Conservation (phyloP, 1,284 basidiomycete genomes). For the Rhodotorula sp. region DNA sequence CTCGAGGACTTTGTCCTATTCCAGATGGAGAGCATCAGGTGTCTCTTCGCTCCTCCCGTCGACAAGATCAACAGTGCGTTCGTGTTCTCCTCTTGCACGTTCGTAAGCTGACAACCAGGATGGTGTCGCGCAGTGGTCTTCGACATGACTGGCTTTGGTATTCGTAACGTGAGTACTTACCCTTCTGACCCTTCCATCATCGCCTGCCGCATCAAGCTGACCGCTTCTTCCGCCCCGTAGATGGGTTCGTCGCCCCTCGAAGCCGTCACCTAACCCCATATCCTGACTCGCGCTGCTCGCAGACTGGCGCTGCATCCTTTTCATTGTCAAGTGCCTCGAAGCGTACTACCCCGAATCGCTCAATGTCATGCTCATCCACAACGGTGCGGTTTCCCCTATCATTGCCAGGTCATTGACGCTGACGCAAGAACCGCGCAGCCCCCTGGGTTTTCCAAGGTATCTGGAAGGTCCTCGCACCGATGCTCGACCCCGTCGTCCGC, state of each 20-base stretch:
- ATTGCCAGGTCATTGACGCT: not conserved
- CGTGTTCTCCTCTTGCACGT: not conserved
- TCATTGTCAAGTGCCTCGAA: slow-evolving; percentile 44
- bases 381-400: slow-evolving; percentile 26
- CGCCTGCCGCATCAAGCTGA: not conserved
- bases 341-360: slow-evolving; percentile 52
- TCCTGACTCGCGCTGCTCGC: not conserved
- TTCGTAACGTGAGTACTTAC: slow-evolving; percentile 21
- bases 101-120: not conserved
- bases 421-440: slow-evolving; percentile 46
- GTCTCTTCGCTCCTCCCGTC: slow-evolving; percentile 47
- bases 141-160: slow-evolving; percentile 46
- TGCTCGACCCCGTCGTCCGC: slow-evolving; percentile 46
- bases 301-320: slow-evolving; percentile 39
- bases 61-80: slow-evolving; percentile 47
- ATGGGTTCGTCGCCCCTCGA: not conserved
- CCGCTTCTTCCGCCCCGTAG: not conserved
- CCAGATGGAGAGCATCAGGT: slow-evolving; percentile 49
- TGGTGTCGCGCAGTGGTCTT: slow-evolving; percentile 42
- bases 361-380: slow-evolving; percentile 49
- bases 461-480: slow-evolving; percentile 41
- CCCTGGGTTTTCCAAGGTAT: slow-evolving; percentile 51
- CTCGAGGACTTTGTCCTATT: slow-evolving; percentile 48
- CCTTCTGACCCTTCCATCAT: not conserved
- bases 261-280: accelerated